These are phyloP conservation scores for Xylaria castorea DNA, from an alignment of 495 filamentous ascomycete genomes.

Conservation along the genomic window DNA sequence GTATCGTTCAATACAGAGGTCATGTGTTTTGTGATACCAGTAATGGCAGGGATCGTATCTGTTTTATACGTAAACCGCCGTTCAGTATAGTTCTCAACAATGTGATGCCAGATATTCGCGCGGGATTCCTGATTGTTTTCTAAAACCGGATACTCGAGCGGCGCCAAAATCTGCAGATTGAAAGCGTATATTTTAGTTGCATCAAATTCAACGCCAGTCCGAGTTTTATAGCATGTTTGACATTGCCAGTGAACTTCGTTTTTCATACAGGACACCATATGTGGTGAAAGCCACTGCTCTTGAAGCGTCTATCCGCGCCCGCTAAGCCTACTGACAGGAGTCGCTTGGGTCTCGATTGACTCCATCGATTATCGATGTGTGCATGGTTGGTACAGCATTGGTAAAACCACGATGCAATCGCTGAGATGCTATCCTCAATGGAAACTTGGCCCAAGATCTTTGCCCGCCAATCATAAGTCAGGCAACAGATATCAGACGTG, in stretches of 20 bases:
- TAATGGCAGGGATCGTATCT: neutral
- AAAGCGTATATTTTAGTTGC: neutral
- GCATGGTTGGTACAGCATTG: neutral
- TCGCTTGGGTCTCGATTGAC: conserved; percentile 26
- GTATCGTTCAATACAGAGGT: neutral
- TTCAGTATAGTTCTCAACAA: neutral
- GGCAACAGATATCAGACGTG: neutral
- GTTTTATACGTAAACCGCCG: neutral
- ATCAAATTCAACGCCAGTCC: neutral
- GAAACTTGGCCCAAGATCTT: neutral
- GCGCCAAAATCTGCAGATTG: neutral
- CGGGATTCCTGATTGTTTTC: neutral
- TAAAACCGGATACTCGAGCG: neutral
- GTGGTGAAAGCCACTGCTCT: neutral
- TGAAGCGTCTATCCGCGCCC: neutral
- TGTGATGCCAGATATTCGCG: neutral
- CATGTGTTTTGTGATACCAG: neutral
- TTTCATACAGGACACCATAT: neutral
- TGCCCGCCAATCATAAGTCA: neutral
- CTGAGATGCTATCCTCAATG: neutral
- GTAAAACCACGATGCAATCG: neutral
- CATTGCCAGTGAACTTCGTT: conserved; percentile 1
- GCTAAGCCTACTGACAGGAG: neutral
- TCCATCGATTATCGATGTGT: conserved; percentile 18
- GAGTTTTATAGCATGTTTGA: neutral